Evolutionary conservation across 805 yeast species (phyloP).

Genomic region (Suhomyces kilbournensis): DNA sequence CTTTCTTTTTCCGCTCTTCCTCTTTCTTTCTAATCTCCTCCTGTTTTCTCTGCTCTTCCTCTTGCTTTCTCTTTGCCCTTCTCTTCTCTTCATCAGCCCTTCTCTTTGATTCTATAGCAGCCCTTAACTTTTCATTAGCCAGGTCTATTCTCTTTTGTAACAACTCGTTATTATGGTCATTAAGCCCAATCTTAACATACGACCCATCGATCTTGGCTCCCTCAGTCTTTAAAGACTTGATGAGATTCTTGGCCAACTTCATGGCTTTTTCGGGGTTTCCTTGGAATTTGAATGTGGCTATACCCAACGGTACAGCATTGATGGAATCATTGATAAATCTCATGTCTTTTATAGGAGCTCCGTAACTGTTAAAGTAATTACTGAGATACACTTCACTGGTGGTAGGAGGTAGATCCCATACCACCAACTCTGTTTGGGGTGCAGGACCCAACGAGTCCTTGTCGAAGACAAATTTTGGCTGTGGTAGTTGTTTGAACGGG

Average conservation of each 20-base stretch:
- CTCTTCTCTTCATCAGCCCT: conserved; percentile 34
- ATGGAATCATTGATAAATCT: conserved; percentile 64
- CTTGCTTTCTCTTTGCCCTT: conserved; percentile 10
- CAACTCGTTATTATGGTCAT: conserved; percentile 41
- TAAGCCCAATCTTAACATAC: conserved; percentile 51
- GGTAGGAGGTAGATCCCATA: conserved; percentile 61
- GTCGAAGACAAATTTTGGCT: conserved; percentile 53
- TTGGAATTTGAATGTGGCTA: conserved; percentile 60
- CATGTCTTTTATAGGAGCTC: conserved; percentile 55
- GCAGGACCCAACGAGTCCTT: conserved; percentile 70
- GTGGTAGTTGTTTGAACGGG: conserved; percentile 42
- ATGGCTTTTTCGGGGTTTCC: conserved; percentile 50
- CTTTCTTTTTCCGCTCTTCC: conserved; percentile 9
- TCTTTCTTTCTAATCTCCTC: conserved; percentile 11
- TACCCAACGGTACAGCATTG: conserved; percentile 76
- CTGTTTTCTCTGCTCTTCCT: conserved; percentile 17
- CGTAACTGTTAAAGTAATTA: conserved; percentile 60
- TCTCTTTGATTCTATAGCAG: conserved; percentile 19
- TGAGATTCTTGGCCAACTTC: conserved; percentile 32
- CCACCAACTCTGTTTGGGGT: conserved; percentile 66
- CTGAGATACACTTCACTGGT: conserved; percentile 44
- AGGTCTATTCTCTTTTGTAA: conserved; percentile 34
- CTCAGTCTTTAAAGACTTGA: conserved; percentile 22
- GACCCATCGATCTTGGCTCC: conserved; percentile 51
- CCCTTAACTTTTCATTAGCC: conserved; percentile 30